These are phyloP conservation scores for Neurospora sp. DNA, from an alignment of 495 filamentous ascomycete genomes.

Conservation along the genomic window DNA sequence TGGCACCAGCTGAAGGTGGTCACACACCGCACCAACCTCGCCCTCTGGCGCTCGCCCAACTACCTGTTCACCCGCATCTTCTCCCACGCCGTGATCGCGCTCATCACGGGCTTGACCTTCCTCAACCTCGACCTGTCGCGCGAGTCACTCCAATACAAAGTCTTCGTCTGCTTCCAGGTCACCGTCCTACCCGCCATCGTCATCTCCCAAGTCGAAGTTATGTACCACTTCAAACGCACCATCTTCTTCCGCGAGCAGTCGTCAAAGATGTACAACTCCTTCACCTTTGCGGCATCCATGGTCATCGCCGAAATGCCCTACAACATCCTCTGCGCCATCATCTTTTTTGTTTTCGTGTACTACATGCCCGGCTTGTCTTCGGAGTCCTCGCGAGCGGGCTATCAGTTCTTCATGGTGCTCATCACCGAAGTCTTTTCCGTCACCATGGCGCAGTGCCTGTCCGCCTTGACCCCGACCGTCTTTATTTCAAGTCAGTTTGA, in stretches of 20 bases:
- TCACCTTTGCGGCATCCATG: constrained; percentile 62
- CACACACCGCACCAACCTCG: constrained; percentile 50
- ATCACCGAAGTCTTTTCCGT: constrained; percentile 72
- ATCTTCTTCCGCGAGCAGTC: constrained; percentile 73
- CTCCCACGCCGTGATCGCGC: constrained; percentile 60
- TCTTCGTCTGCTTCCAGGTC: constrained; percentile 79
- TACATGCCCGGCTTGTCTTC: constrained; percentile 57
- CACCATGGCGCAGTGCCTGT: constrained; percentile 57
- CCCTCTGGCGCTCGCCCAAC: constrained; percentile 66
- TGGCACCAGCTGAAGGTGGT: constrained; percentile 62
- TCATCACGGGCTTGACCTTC: constrained; percentile 67
- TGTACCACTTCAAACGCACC: constrained; percentile 61
- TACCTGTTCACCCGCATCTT: constrained; percentile 72
- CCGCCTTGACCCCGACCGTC: constrained; percentile 56
- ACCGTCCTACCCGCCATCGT: constrained; percentile 69
- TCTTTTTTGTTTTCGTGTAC: constrained; percentile 68
- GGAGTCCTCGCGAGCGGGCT: constrained; percentile 53
- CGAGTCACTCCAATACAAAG: constrained; percentile 60
- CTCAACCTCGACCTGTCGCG: constrained; percentile 59
- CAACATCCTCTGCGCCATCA: constrained; percentile 58
- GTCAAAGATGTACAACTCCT: constrained; percentile 65
- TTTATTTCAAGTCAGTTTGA: constrained; percentile 57
- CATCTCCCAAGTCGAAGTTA: constrained; percentile 67
- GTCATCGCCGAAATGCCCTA: constrained; percentile 71
- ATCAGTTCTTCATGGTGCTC: constrained; percentile 74